A percentile compares a stretch with the other conserved stretches of the same genome.
Evolutionary conservation across 2,329 filamentous ascomycete genomes (phyloP).

Genomic region (Diplodia mutila): DNA sequence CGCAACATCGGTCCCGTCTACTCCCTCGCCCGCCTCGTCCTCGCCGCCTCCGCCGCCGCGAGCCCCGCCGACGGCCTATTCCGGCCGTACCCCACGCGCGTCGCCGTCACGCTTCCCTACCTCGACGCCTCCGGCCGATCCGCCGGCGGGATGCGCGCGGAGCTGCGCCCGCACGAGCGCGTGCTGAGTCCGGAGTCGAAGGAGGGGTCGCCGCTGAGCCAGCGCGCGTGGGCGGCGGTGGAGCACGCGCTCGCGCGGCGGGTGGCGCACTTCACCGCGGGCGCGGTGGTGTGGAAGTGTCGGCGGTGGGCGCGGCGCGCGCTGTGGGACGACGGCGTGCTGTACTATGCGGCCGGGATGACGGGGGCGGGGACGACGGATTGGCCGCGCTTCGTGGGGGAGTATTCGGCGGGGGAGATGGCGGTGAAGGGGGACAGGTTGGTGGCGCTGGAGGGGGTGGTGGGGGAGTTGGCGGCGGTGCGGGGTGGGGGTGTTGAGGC

Average conservation of each 20-base stretch:
- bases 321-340: neutral
- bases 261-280: neutral
- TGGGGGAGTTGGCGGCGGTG: neutral
- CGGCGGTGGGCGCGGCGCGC: neutral
- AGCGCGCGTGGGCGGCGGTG: conserved; percentile 1
- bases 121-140: neutral
- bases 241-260: neutral
- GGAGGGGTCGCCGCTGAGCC: neutral
- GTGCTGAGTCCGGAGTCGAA: neutral
- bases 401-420: neutral
- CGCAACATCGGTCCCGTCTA: neutral
- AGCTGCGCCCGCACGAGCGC: neutral
- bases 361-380: no score
- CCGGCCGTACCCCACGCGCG: neutral
- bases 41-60: conserved; percentile 1
- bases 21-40: neutral
- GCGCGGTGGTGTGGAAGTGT: neutral
- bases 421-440: neutral
- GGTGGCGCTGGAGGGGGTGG: neutral
- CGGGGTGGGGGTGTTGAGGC: neutral
- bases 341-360: neutral
- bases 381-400: neutral
- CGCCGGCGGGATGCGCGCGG: neutral
- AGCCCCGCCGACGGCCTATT: neutral
- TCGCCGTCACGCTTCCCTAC: neutral